These are phyloP conservation scores for Eudorina sp. DNA, from an alignment of 139 green algal species.

Conservation along the genomic window DNA sequence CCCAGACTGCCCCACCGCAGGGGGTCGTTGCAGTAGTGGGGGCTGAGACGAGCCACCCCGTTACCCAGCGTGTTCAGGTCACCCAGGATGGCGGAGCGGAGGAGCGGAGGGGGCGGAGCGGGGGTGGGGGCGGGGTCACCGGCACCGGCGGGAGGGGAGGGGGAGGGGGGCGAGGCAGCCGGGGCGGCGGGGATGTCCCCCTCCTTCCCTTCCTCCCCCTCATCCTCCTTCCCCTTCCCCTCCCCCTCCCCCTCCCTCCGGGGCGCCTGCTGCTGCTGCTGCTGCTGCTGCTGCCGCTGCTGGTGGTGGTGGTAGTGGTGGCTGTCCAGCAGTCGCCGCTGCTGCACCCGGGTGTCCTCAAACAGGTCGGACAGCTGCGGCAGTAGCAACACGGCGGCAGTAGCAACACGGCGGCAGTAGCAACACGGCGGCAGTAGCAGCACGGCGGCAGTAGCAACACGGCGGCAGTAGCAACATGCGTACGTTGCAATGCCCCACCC, in stretches of 20 bases:
- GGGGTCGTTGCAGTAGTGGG: slow-evolving; percentile 83
- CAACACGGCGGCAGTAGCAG: no score
- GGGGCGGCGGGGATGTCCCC: not conserved
- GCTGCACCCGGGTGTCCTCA: slow-evolving; percentile 23
- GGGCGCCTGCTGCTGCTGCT: not conserved
- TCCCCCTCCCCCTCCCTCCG: no score
- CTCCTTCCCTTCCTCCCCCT: no score
- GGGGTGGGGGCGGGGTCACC: not conserved
- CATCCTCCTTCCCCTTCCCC: no score
- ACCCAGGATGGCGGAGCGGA: slow-evolving; percentile 72
- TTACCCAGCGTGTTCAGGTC: slow-evolving; percentile 94
- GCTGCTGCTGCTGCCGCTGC: not conserved
- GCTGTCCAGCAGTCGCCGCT: not conserved
- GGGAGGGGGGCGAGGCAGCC: not conserved
- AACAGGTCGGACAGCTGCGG: slow-evolving; percentile 36
- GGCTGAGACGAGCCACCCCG: slow-evolving; percentile 79
- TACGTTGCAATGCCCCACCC: not conserved
- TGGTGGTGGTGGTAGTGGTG: not conserved
- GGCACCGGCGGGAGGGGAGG: not conserved
- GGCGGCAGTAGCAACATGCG: not conserved
- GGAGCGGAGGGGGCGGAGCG: slow-evolving; percentile 30
- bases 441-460: no score
- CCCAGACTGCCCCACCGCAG: slow-evolving; percentile 84
- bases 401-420: no score
- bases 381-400: no score